Evolutionary conservation across 305 asterid genomes (phyloP).

Genomic region (Caryopteris hybrid): DNA sequence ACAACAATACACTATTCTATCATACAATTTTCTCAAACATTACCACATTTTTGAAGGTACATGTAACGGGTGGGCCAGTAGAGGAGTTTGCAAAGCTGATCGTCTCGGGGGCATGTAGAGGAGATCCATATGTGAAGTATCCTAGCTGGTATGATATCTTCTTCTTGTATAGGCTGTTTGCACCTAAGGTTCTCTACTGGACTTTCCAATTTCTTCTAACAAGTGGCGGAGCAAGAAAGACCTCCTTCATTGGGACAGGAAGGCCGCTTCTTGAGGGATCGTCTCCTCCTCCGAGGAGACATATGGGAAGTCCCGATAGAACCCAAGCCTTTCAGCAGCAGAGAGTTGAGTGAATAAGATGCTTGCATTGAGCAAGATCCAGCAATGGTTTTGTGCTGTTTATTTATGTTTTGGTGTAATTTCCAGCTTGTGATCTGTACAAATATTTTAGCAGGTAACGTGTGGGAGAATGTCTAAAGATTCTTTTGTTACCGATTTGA

Average conservation of each 20-base stretch:
- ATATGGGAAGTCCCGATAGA: background rate
- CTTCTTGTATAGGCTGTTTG: constrained; percentile 66
- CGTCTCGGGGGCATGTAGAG: constrained; percentile 69
- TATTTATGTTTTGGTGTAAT: background rate
- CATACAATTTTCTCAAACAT: too few relatives aligned
- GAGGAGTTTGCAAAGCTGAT: constrained; percentile 80
- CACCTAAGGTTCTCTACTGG: constrained; percentile 71
- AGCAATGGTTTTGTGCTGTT: background rate
- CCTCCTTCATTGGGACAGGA: constrained; percentile 70
- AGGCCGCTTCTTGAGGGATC: constrained; percentile 48
- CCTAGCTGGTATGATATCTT: constrained; percentile 83
- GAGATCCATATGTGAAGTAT: constrained; percentile 71
- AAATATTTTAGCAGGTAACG: background rate
- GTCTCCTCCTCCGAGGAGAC: background rate
- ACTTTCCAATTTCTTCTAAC: constrained; percentile 52
- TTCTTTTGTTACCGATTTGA: background rate
- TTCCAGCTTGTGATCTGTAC: background rate
- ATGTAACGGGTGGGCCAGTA: constrained; percentile 54
- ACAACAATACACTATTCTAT: too few relatives aligned
- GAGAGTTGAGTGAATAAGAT: constrained; percentile 1
- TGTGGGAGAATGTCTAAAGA: background rate
- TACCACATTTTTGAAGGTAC: constrained; percentile 31
- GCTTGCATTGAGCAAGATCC: background rate
- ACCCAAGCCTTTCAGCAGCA: background rate
- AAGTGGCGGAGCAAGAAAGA: constrained; percentile 42